These are phyloP conservation scores for Kluyveromyces sp. DNA, from an alignment of 1,139 yeast genomes.

Conservation along the genomic window DNA sequence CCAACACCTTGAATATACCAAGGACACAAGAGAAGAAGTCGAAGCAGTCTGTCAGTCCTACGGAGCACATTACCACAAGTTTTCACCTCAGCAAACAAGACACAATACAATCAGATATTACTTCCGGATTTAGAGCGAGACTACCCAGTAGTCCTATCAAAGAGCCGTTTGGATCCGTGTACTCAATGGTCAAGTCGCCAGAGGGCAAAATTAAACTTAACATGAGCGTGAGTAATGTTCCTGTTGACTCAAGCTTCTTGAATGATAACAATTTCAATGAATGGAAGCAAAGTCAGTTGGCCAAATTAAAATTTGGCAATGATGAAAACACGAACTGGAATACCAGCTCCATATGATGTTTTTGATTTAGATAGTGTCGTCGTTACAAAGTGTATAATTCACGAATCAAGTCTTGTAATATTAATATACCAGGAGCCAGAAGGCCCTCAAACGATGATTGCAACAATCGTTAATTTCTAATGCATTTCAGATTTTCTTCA, in stretches of 20 bases:
- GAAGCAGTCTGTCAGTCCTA: neutral
- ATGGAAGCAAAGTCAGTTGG: slow-evolving; percentile 27
- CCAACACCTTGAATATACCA: neutral
- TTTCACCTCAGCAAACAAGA: neutral
- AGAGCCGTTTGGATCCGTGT: slow-evolving; percentile 26
- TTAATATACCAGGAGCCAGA: slow-evolving; percentile 11
- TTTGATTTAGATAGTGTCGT: neutral
- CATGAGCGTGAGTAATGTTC: slow-evolving; percentile 9
- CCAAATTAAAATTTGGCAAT: slow-evolving; percentile 21
- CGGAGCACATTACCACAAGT: neutral
- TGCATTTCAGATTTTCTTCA: slow-evolving; percentile 33
- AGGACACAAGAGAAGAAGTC: neutral
- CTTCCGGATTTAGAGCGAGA: neutral
- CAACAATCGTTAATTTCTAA: too few relatives aligned
- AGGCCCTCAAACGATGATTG: too few relatives aligned
- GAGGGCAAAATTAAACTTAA: slow-evolving; percentile 27
- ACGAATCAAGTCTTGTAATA: slow-evolving; percentile 8
- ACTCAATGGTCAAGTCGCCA: slow-evolving; percentile 27
- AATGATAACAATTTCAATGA: slow-evolving; percentile 25
- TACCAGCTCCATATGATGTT: slow-evolving; percentile 7
- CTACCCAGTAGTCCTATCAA: slow-evolving; percentile 12
- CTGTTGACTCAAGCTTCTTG: slow-evolving; percentile 25
- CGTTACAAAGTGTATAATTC: neutral
- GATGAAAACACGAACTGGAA: slow-evolving; percentile 12
- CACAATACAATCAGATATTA: neutral